Conservation (phyloP, 352 stramenopile species). For the Pythium grandisporangium region DNA sequence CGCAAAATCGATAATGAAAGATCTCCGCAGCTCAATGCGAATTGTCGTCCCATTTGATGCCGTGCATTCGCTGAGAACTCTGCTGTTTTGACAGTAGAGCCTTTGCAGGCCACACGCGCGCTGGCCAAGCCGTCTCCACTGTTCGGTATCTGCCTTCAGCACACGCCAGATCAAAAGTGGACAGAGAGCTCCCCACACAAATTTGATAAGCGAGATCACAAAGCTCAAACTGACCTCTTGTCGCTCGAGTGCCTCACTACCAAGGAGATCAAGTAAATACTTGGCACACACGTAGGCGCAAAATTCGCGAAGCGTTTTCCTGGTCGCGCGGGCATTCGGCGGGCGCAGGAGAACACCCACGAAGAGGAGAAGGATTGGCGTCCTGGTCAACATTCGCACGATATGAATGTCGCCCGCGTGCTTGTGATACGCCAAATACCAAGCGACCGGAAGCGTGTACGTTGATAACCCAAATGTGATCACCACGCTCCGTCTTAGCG, state of each 20-base stretch:
- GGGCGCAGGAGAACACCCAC: constrained; percentile 29
- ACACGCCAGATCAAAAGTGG: constrained; percentile 68
- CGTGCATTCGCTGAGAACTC: constrained; percentile 12
- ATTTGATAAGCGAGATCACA: constrained; percentile 20
- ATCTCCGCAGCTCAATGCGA: constrained; percentile 31
- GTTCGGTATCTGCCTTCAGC: constrained; percentile 56
- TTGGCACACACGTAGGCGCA: constrained; percentile 36
- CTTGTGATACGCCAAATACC: constrained; percentile 10
- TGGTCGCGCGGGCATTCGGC: constrained; percentile 32
- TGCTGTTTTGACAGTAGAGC: constrained; percentile 18
- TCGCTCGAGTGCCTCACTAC: constrained; percentile 25
- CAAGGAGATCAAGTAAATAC: constrained; percentile 25
- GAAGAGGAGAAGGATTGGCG: constrained; percentile 29
- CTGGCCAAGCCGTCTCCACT: constrained; percentile 56
- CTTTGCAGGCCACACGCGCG: constrained; percentile 43
- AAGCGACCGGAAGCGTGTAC: constrained; percentile 54
- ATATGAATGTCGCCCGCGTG: constrained; percentile 20
- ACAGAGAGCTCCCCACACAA: constrained; percentile 42
- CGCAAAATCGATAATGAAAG: constrained; percentile 48
- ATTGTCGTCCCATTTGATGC: constrained; percentile 29
- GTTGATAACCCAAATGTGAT: constrained; percentile 33
- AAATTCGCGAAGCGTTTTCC: constrained; percentile 45
- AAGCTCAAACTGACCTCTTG: no score
- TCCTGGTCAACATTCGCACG: constrained; percentile 17
- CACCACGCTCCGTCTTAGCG: constrained; percentile 27